Conservation (phyloP, 2,329 filamentous ascomycete species). For the Hypoxylon sp. region DNA sequence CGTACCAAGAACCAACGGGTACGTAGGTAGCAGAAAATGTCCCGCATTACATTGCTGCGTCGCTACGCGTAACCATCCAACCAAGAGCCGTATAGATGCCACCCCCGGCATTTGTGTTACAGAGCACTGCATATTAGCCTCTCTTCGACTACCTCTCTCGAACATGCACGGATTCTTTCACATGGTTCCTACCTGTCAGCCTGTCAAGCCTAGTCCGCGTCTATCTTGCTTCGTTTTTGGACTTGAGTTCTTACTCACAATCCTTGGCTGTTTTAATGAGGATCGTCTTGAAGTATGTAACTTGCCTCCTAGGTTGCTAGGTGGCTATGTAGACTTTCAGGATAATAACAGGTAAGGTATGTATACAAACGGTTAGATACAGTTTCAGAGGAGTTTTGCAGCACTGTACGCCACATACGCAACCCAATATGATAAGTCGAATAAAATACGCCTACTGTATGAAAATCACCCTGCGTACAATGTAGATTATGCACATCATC, state of each 20-base stretch:
- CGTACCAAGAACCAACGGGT: no score
- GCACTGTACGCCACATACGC: neutral
- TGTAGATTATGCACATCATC: slow-evolving; percentile 22
- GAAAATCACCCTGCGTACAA: slow-evolving; percentile 1
- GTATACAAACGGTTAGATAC: neutral
- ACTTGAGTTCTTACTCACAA: neutral
- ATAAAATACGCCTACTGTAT: neutral
- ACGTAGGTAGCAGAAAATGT: no score
- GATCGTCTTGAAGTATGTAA: neutral
- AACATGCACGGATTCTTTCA: no score
- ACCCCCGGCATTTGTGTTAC: neutral
- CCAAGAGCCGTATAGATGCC: neutral
- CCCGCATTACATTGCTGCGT: no score
- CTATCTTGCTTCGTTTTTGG: no score
- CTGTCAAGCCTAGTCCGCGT: no score
- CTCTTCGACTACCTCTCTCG: neutral
- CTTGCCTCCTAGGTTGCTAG: no score
- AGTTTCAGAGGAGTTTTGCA: neutral
- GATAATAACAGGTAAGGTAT: no score
- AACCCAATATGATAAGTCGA: neutral
- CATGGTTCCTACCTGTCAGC: no score
- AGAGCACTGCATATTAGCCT: neutral
- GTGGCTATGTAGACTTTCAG: no score
- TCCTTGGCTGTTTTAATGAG: neutral
- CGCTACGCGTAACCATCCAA: no score